Evolutionary conservation across 139 green algal genomes (phyloP).

Genomic region (Chlamydomonas applanata): DNA sequence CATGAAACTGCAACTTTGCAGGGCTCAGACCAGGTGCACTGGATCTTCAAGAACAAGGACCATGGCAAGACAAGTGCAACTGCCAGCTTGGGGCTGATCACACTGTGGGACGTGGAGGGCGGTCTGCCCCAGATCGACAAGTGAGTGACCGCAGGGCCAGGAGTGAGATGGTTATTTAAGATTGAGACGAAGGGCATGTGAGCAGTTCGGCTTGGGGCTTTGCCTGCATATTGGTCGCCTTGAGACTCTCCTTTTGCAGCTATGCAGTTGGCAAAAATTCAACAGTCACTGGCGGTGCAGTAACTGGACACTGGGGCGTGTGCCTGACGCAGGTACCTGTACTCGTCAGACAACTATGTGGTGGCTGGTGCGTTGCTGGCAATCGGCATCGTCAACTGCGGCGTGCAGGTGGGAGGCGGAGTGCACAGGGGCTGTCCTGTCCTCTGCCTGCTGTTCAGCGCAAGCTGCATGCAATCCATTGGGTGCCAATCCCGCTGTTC

Average conservation of each 20-base stretch:
- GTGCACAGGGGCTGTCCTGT: neutral
- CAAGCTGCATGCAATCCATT: neutral
- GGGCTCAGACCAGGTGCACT: slow-evolving; percentile 58
- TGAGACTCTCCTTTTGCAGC: too few relatives aligned
- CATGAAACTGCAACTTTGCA: neutral
- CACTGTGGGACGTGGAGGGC: slow-evolving; percentile 97
- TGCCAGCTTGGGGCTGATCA: slow-evolving; percentile 83
- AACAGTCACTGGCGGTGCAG: too few relatives aligned
- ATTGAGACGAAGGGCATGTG: too few relatives aligned
- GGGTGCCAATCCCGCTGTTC: too few relatives aligned
- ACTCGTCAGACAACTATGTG: slow-evolving; percentile 80
- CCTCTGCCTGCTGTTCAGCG: neutral
- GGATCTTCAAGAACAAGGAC: slow-evolving; percentile 99
- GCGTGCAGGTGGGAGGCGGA: slow-evolving; percentile 51
- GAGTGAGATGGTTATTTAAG: too few relatives aligned
- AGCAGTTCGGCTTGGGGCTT: too few relatives aligned
- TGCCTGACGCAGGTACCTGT: slow-evolving; percentile 73
- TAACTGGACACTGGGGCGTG: neutral
- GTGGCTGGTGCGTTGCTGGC: slow-evolving; percentile 86
- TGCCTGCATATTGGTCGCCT: too few relatives aligned
- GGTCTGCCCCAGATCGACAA: slow-evolving; percentile 96
- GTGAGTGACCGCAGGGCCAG: slow-evolving; percentile 7
- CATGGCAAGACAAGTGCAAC: slow-evolving; percentile 95
- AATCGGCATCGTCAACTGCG: slow-evolving; percentile 88
- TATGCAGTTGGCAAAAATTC: too few relatives aligned